These are phyloP conservation scores for Mycena leptocephala DNA, from an alignment of 768 basidiomycete genomes.

Conservation along the genomic window DNA sequence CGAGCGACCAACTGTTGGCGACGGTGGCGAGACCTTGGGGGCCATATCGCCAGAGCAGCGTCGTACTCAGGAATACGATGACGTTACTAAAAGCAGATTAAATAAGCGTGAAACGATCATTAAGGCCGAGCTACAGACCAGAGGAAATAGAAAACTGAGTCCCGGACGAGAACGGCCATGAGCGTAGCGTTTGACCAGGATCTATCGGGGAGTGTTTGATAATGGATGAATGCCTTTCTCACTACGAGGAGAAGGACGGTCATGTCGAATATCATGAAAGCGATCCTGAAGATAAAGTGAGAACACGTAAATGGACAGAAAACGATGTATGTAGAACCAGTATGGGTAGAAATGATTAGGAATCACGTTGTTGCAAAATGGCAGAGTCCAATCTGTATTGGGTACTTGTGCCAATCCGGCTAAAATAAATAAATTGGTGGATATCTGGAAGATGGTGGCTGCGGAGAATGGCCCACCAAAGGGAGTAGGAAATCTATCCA, in stretches of 20 bases:
- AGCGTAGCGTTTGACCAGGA: constrained; percentile 22
- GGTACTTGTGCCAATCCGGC: constrained; percentile 28
- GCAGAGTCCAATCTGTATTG: not conserved
- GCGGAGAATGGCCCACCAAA: constrained; percentile 7
- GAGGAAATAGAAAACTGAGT: constrained; percentile 32
- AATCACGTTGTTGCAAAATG: constrained; percentile 38
- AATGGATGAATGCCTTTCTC: constrained; percentile 33
- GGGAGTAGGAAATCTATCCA: constrained; percentile 26
- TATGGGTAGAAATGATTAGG: constrained; percentile 37
- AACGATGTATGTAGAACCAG: constrained; percentile 18
- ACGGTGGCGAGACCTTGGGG: constrained; percentile 29
- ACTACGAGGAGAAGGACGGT: constrained; percentile 29
- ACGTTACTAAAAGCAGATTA: constrained; percentile 13
- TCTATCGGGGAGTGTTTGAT: constrained; percentile 30
- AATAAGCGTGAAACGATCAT: not conserved
- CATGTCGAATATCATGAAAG: constrained; percentile 35
- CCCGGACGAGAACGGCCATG: constrained; percentile 31
- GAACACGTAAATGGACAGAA: not conserved
- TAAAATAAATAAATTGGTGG: not conserved
- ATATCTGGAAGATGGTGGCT: not conserved
- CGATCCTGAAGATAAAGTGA: constrained; percentile 12
- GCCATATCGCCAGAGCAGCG: constrained; percentile 34
- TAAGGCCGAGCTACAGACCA: constrained; percentile 9
- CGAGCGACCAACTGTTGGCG: constrained; percentile 36
- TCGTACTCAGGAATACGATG: constrained; percentile 28